Base-by-base conservation (phyloP, 2,329 filamentous ascomycete genomes). In the Pseudogymnoascus sp. region DNA sequence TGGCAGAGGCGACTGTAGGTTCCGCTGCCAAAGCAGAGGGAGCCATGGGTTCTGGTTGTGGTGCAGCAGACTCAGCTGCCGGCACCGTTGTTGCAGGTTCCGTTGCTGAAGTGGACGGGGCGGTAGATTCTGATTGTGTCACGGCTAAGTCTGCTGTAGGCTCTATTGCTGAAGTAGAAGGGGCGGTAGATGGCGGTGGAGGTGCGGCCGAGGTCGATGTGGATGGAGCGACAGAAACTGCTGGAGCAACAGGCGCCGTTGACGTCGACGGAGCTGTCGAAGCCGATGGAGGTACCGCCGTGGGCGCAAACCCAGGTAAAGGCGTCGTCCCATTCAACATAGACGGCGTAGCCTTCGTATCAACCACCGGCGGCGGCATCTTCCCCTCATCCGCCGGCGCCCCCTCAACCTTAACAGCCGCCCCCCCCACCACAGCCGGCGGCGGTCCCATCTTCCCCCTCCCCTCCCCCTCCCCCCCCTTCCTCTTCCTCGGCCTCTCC, bases 401-500 rank as follows among this genome's bases (percentile, higher is more conserved):
- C 1, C 37, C 37, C n/a, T 40, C 37, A 40, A 40, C n/a, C n/a
- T 40, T 40, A n/a, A 40, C 37, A 18, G 7, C 37, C 37, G 1
- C 37, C n/a, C 14, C n/a, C 14, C 14, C 37, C 36, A 37, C 36
- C 5, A 4, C 36, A 37, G 11, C 36, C 36, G 36, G 36, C 11
- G 34, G 34, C 11, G 29, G 29, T 8, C 36, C 36, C 36, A 37
- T 37, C 37, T 40, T 40, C 37, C 37, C 37, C 37, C 10, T 40
- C 37, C 12, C 16, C 59, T 47, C 12, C 59, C 72, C 81, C 81
- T 72, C 83, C 80, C 68, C 81, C 81, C 39, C 83, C 80, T 65
- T 83, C 81, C 57, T 86, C 81, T 71, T 78, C 73, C 68, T 78
- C 72, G 67, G 47, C 29, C 40, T 62, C 51, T 66, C 78, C 67